These are phyloP conservation scores for Eragrostis tef DNA, from an alignment of 202 grass and related monocot species.

Conservation along the genomic window DNA sequence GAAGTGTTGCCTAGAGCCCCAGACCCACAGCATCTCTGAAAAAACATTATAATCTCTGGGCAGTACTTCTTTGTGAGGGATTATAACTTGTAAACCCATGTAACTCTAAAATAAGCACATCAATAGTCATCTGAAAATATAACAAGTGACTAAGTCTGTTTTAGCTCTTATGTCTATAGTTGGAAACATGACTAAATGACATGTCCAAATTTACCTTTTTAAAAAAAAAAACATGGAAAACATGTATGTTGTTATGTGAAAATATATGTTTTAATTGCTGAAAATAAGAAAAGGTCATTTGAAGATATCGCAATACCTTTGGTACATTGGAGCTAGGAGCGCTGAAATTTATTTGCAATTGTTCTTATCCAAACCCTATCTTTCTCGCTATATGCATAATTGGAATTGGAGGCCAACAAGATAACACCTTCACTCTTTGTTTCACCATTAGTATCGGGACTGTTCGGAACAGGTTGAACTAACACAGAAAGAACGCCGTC, in stretches of 20 bases:
- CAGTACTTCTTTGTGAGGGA: too few relatives aligned
- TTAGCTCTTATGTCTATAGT: background rate
- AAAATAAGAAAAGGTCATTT: conserved; percentile 28
- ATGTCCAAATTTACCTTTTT: background rate
- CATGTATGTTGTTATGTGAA: conserved; percentile 9
- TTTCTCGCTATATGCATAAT: conserved; percentile 89
- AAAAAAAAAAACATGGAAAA: background rate
- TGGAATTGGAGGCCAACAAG: conserved; percentile 77
- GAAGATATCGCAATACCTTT: conserved; percentile 42
- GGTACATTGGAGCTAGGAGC: conserved; percentile 18
- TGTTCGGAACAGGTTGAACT: conserved; percentile 56
- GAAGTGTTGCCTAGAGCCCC: background rate
- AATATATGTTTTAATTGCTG: conserved; percentile 13
- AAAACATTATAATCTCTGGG: background rate
- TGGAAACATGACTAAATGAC: background rate
- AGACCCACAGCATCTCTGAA: background rate
- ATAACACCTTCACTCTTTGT: conserved; percentile 63
- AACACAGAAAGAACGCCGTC: conserved; percentile 70
- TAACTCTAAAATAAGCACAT: conserved; percentile 15
- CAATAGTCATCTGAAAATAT: background rate
- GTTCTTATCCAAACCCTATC: conserved; percentile 86
- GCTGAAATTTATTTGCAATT: conserved; percentile 76
- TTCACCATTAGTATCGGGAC: conserved; percentile 42
- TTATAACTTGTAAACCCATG: background rate
- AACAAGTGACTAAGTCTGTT: background rate